A percentile compares a stretch with the other conserved stretches of the same genome.
These are phyloP conservation scores for Boletus sp. DNA, from an alignment of 768 basidiomycete genomes.

Conservation along the genomic window DNA sequence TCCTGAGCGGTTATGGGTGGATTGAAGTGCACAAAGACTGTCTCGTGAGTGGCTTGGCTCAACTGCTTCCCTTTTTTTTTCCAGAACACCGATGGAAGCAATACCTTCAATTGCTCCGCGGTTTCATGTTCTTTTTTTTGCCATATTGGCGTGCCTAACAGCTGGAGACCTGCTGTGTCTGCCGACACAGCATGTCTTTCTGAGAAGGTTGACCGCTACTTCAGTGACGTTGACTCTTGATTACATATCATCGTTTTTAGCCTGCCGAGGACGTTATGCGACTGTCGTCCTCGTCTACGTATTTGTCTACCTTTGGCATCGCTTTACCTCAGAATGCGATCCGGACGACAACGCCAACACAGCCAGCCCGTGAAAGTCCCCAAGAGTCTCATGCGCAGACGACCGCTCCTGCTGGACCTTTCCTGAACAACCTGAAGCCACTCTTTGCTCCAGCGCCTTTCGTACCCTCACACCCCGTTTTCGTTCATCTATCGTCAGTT, in stretches of 20 bases:
- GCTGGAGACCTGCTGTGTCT: conserved; percentile 7
- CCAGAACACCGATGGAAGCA: not conserved
- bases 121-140: not conserved
- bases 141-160: not conserved
- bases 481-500: conserved; percentile 58
- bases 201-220: not conserved
- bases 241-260: conserved; percentile 20
- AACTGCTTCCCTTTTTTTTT: not conserved
- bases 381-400: conserved; percentile 26
- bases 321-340: conserved; percentile 35
- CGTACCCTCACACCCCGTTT: conserved; percentile 71
- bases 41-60: conserved; percentile 52
- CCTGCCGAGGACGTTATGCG: conserved; percentile 22
- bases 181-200: conserved; percentile 8
- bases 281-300: conserved; percentile 40
- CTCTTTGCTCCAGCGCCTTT: conserved; percentile 77
- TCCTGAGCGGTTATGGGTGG: conserved; percentile 71
- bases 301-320: conserved; percentile 47
- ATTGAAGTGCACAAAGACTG: conserved; percentile 66
- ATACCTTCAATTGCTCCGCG: not conserved
- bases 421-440: conserved; percentile 54
- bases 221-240: conserved; percentile 16
- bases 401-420: conserved; percentile 25
- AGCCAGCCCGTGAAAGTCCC: conserved; percentile 27
- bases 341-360: conserved; percentile 25